phyloP scores from a whole-genome alignment of 495 filamentous ascomycete species.

The Xylaria telfairii region DNA sequence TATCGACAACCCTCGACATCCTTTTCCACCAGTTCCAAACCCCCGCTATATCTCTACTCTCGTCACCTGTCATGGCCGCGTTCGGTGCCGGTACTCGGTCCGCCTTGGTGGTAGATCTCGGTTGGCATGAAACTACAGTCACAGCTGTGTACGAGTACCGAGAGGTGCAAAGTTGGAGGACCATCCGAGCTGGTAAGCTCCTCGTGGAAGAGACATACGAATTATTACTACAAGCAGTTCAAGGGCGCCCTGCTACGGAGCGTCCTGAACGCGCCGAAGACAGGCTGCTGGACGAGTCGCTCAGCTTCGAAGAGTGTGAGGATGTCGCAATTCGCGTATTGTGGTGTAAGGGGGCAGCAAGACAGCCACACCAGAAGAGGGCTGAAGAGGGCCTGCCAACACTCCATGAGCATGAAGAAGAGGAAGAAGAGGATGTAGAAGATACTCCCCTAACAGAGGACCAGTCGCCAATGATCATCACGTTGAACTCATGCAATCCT shows the following conservation, averaged over 20 bases:
- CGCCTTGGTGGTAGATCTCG: conserved; percentile 83
- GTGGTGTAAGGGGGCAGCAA: conserved; percentile 68
- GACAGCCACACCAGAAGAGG: conserved; percentile 32
- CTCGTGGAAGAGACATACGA: conserved; percentile 72
- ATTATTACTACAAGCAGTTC: conserved; percentile 56
- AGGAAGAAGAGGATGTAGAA: conserved; percentile 48
- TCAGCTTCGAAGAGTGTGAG: conserved; percentile 78
- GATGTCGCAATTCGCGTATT: conserved; percentile 74
- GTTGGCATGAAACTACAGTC: conserved; percentile 86
- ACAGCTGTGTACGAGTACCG: conserved; percentile 89
- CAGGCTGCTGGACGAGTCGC: conserved; percentile 33
- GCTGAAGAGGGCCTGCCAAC: conserved; percentile 49
- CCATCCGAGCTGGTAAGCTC: conserved; percentile 72
- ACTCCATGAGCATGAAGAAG: conserved; percentile 57
- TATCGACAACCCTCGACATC: conserved; percentile 74
- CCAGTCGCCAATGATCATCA: conserved; percentile 48
- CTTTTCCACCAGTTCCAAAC: conserved; percentile 81
- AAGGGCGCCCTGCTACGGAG: conserved; percentile 27
- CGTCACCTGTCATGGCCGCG: conserved; percentile 71
- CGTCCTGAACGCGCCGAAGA: conserved; percentile 36
- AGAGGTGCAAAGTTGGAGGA: conserved; percentile 71
- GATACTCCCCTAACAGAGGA: conserved; percentile 34
- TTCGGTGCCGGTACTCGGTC: conserved; percentile 82
- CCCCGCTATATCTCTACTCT: conserved; percentile 81
- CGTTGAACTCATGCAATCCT: conserved; percentile 53